Percentiles rank a stretch among this genome's conserved stretches.
These are phyloP conservation scores for Rhododendron simsii DNA, from an alignment of 148 eudicot genomes.

Conservation along the genomic window DNA sequence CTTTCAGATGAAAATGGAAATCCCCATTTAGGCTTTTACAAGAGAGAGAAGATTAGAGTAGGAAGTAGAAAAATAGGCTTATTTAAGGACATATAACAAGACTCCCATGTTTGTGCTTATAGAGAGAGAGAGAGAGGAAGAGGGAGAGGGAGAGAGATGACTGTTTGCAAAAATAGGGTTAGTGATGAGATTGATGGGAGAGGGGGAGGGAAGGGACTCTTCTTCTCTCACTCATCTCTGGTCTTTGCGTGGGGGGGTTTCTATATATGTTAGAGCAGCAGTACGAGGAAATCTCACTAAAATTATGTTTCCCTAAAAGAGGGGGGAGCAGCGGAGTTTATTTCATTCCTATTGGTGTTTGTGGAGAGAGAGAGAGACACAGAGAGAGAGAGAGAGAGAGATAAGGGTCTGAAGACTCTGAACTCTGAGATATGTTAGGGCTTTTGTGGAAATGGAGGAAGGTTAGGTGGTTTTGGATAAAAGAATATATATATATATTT, in stretches of 20 bases:
- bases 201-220: not conserved
- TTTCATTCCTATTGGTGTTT: not conserved
- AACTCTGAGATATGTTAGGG: not conserved
- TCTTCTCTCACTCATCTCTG: not conserved
- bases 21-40: not conserved
- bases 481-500: too few species aligned
- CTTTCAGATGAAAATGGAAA: not conserved
- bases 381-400: not conserved
- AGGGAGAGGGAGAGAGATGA: too few species aligned
- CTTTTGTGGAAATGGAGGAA: constrained; percentile 7
- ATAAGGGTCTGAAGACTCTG: not conserved
- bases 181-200: constrained; percentile 1
- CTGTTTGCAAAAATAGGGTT: not conserved
- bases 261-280: not conserved
- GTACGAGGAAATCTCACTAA: not conserved
- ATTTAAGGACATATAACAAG: not conserved
- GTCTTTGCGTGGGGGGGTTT: not conserved
- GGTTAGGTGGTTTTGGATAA: not conserved
- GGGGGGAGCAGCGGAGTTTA: not conserved
- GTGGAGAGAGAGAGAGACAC: not conserved
- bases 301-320: not conserved
- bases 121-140: not conserved
- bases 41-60: not conserved
- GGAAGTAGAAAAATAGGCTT: not conserved
- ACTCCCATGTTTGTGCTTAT: not conserved